These are phyloP conservation scores for Trypanosoma boissoni DNA, from an alignment of 208 protist species.

Conservation along the genomic window DNA sequence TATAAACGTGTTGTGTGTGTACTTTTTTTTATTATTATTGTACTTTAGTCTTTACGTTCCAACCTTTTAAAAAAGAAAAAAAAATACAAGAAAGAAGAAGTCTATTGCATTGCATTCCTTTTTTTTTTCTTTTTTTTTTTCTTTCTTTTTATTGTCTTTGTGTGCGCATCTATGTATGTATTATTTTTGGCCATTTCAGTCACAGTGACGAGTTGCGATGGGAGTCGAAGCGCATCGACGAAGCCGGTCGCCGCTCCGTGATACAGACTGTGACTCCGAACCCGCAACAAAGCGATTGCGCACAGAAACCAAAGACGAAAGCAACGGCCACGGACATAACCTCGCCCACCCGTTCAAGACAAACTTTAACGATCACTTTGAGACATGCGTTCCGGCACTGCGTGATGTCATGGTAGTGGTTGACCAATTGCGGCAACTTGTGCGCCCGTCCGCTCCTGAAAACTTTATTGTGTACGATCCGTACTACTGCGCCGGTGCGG, in stretches of 20 bases:
- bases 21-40: background rate
- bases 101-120: background rate
- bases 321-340: background rate
- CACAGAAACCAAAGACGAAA: background rate
- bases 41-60: background rate
- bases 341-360: slow-evolving; percentile 41
- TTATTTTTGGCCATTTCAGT: too few species aligned
- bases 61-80: too few species aligned
- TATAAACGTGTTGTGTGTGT: background rate
- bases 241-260: too few species aligned
- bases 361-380: slow-evolving; percentile 85
- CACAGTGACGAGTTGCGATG: background rate
- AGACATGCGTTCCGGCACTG: slow-evolving; percentile 60
- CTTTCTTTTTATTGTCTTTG: too few species aligned
- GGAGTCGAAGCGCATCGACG: background rate
- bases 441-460: slow-evolving; percentile 42
- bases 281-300: background rate
- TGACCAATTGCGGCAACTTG: slow-evolving; percentile 46
- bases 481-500: slow-evolving; percentile 80
- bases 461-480: slow-evolving; percentile 80
- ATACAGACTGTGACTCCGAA: too few species aligned
- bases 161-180: too few species aligned
- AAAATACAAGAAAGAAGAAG: too few species aligned
- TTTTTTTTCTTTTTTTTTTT: background rate
- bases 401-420: slow-evolving; percentile 55